Evolutionary conservation across 371 early-diverging fungal genomes (phyloP).

Genomic region (Mucor saturninus): DNA sequence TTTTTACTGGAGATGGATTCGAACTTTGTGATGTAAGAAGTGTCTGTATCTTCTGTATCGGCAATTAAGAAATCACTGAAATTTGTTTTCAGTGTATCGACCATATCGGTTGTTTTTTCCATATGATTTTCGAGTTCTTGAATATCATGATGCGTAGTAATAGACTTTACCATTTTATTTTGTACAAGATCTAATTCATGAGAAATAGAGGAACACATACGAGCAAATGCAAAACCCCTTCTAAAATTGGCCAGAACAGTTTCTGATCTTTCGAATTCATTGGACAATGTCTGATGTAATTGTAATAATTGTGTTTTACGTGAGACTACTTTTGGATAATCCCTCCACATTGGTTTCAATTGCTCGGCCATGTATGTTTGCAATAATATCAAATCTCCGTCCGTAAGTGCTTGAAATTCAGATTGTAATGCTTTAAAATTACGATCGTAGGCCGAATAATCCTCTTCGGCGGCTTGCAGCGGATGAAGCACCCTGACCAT

Average conservation of each 20-base stretch:
- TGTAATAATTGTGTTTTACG: slow-evolving; percentile 29
- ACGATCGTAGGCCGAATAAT: slow-evolving; percentile 36
- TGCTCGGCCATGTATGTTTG: slow-evolving; percentile 9
- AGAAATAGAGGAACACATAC: slow-evolving; percentile 36
- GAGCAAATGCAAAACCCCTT: slow-evolving; percentile 40
- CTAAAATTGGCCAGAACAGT: slow-evolving; percentile 28
- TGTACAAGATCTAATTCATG: slow-evolving; percentile 54
- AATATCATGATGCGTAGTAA: slow-evolving; percentile 41
- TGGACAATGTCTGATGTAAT: slow-evolving; percentile 18
- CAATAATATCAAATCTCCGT: slow-evolving; percentile 29
- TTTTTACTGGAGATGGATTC: slow-evolving; percentile 40
- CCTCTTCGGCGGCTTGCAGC: slow-evolving; percentile 46
- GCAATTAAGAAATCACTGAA: slow-evolving; percentile 32
- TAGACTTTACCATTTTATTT: slow-evolving; percentile 45
- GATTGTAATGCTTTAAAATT: slow-evolving; percentile 42
- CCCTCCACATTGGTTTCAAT: slow-evolving; percentile 15
- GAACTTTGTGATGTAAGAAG: slow-evolving; percentile 34
- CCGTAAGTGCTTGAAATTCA: slow-evolving; percentile 33
- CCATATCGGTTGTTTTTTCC: slow-evolving; percentile 33
- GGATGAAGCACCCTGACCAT: slow-evolving; percentile 38
- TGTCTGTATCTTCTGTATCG: slow-evolving; percentile 9
- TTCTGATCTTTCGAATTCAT: slow-evolving; percentile 34
- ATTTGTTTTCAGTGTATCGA: slow-evolving; percentile 27
- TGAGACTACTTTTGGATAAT: slow-evolving; percentile 22
- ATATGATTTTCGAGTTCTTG: slow-evolving; percentile 43